Evolutionary conservation across 148 eudicot species (phyloP), one percentile per base, ranked within the genome.

Genomic region (Suaeda aralocaspica): DNA sequence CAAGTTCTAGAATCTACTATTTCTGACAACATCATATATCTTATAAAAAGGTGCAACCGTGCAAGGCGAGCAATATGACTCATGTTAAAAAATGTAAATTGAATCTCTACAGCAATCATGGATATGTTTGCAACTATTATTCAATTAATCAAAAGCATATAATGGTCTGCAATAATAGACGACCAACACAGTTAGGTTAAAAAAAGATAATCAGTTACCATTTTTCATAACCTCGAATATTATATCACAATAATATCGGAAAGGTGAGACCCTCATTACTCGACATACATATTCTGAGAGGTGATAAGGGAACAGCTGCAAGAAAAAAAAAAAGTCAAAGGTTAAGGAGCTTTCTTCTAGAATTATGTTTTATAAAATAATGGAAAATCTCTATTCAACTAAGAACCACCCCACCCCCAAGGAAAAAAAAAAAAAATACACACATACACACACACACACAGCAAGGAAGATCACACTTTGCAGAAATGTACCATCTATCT

Each of bases 241-340:
- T 80, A 91, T 91, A 71, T 94, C 97, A 72, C 97, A 91, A 60
- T 94, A 94, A 74, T 94, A 94, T 82, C 90, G 86, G 84, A 94
- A 94, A 77, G 98, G 91, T 56, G 98, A 94, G 39, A 94, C 67
- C 81, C 98, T 84, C 98, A 94, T 87, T 34, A 94, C 98, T 67
- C 98, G 97, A 82, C 96, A 91, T 71, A 94, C 82, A 78, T 94
- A 91, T 69, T 91, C 98, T 26, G 98, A 87, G 69, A 94, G 97
- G 80, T 94, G 98, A 80, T 91, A 94, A 19, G 98, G 98, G 78
- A 94, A 94, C 63, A 94, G 80, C 97, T 94, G 92, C 89, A 86
- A 67, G 61, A 49, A 78, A 74, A 78, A 68, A 55, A 36, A 3
- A 36, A 10, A 41, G 18, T 68, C 71, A 19, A 50, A 16, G 71